Evolutionary conservation across 1,139 yeast species (phyloP), one percentile per base, ranked within the genome.

Genomic region (Taphrina pruni): DNA sequence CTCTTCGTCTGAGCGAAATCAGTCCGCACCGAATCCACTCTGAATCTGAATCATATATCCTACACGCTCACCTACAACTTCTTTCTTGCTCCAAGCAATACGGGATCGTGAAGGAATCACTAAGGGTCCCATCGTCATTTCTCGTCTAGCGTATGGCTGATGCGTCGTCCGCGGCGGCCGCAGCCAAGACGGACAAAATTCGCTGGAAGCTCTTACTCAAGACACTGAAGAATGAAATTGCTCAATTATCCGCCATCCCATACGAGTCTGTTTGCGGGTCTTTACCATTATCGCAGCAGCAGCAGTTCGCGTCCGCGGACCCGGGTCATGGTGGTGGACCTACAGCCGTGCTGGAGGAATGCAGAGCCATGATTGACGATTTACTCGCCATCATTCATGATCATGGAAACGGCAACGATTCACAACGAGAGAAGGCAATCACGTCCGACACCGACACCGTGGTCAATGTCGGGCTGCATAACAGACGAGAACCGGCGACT

Each of bases 131-230:
- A 26, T 26, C 32, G 4, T 26, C 32, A 26, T 2, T 26, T 26
- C 32, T 26, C 4, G 32, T 2, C 32, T 26, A 26, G 32, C 4
- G 32, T 26, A 26, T 26, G 32, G 4, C 32, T 26, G 32, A 26
- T 26, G 32, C 32, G 32, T 26, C 32, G 32, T 26, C 32, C 32
- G 32, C 32, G 32, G 4, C 32, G 32, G 32, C 32, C 32, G 32
- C 32, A 26, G 32, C 32, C 32, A 26, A 26, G 32, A 17, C 12
- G n/a, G 20, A 45, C 48, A 45, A 45, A 6, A 4, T n/a, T 21
- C 54, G 54, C 8, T 50, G 54, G 54, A 21, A 26, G 6, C 36
- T 50, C n/a, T 35, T 50, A 14, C n/a, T 50, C 20, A 50, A 50
- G 54, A 50, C 54, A 21, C 54, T 50, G n/a, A 11, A 6, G n/a